Evolutionary conservation across 1,139 yeast genomes (phyloP).

Genomic region (Hansenula sp.): DNA sequence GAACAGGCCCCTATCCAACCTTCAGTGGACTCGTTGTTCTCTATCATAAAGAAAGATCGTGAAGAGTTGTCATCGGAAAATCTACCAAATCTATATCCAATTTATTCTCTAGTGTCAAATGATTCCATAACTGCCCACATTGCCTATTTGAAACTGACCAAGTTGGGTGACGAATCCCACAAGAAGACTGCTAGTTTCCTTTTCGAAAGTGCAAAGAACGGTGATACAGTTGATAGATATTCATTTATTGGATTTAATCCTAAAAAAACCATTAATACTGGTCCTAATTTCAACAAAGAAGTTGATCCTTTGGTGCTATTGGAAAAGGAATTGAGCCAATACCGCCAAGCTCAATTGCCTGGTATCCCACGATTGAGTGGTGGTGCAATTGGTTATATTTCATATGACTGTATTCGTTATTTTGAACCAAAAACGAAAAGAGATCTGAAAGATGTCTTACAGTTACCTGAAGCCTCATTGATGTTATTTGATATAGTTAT

Average conservation of each 20-base stretch:
- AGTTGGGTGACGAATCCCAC: constrained; percentile 50
- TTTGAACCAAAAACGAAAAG: constrained; percentile 89
- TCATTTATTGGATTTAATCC: constrained; percentile 90
- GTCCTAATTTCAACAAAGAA: constrained; percentile 48
- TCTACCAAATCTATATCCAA: constrained; percentile 68
- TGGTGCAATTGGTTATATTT: constrained; percentile 93
- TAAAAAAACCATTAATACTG: constrained; percentile 76
- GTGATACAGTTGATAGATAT: constrained; percentile 85
- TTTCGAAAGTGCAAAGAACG: constrained; percentile 84
- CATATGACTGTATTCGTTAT: constrained; percentile 94
- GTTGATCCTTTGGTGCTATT: constrained; percentile 77
- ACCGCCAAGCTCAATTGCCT: constrained; percentile 69
- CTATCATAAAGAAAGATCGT: constrained; percentile 40
- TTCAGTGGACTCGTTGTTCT: constrained; percentile 43
- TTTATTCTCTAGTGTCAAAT: constrained; percentile 69
- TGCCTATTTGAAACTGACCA: constrained; percentile 81
- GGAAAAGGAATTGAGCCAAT: constrained; percentile 65
- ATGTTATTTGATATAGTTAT: constrained; percentile 89
- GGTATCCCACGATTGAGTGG: constrained; percentile 87
- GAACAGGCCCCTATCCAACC: constrained; percentile 48
- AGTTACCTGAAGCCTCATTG: constrained; percentile 86
- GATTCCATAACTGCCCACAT: constrained; percentile 84
- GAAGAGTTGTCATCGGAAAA: constrained; percentile 17
- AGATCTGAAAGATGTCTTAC: constrained; percentile 69
- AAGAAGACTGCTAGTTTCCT: constrained; percentile 67